These are phyloP conservation scores for Phlegmacium glaucopus DNA, from an alignment of 768 basidiomycete genomes.

Conservation along the genomic window DNA sequence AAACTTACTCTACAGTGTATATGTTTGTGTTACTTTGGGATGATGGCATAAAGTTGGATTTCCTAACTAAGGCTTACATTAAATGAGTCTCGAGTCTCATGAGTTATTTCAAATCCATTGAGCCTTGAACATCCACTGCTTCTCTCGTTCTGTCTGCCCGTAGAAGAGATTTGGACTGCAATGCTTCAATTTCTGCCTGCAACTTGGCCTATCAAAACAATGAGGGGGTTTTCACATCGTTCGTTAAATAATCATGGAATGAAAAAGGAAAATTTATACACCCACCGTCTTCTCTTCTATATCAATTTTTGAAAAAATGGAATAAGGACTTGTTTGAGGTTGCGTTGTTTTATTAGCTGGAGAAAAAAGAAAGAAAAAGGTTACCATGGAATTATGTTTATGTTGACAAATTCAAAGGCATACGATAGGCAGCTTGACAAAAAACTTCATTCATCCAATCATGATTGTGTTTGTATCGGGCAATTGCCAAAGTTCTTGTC, in stretches of 20 bases:
- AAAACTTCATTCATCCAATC: conserved; percentile 86
- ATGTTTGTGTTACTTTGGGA: no score
- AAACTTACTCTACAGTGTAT: no score
- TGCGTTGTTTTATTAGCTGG: conserved; percentile 43
- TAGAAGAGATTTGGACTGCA: conserved; percentile 48
- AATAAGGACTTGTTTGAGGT: conserved; percentile 44
- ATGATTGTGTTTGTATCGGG: conserved; percentile 76
- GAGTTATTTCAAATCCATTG: conserved; percentile 15
- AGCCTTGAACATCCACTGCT: conserved; percentile 9
- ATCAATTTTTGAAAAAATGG: conserved; percentile 56
- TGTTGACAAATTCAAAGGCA: conserved; percentile 3
- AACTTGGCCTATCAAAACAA: conserved; percentile 41
- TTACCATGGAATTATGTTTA: neutral
- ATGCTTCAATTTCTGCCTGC: conserved; percentile 52
- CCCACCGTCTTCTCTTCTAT: conserved; percentile 56
- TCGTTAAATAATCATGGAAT: neutral
- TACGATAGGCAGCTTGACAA: conserved; percentile 66
- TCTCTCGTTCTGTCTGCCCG: conserved; percentile 30
- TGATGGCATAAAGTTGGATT: no score
- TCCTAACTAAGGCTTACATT: no score
- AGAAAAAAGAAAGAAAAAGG: neutral
- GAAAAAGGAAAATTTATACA: conserved; percentile 6
- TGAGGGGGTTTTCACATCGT: neutral
- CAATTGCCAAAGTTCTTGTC: conserved; percentile 64
- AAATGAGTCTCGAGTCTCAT: no score